phyloP scores from a whole-genome alignment of 2,329 filamentous ascomycete species.

The Ophiostoma fasciatum region DNA sequence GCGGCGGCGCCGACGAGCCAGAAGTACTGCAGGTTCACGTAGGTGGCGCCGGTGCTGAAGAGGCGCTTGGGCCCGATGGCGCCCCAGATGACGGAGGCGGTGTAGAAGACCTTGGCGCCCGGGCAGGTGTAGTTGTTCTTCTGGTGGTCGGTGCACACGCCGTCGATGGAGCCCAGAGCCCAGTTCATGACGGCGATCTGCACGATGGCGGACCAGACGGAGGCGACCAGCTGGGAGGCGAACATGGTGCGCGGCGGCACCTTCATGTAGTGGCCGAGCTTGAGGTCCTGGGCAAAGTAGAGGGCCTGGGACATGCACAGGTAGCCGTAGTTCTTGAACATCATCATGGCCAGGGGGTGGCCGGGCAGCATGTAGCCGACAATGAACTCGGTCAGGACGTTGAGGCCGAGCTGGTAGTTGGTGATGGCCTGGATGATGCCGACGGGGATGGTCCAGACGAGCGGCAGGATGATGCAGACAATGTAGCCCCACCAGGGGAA shows the following conservation, averaged over 20 bases:
- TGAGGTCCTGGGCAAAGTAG: constrained; percentile 50
- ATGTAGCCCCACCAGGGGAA: constrained; percentile 45
- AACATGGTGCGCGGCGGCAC: constrained; percentile 49
- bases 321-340: constrained; percentile 51
- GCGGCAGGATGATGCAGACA: constrained; percentile 40
- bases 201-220: constrained; percentile 45
- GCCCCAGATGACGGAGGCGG: constrained; percentile 58
- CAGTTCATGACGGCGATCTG: constrained; percentile 53
- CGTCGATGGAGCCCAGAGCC: constrained; percentile 45
- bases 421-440: constrained; percentile 55
- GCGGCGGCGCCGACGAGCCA: constrained; percentile 51
- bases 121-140: constrained; percentile 43
- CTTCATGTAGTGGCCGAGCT: constrained; percentile 62
- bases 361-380: constrained; percentile 65
- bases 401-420: constrained; percentile 56
- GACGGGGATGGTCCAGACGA: constrained; percentile 45
- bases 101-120: constrained; percentile 45
- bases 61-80: constrained; percentile 56
- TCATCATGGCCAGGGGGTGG: constrained; percentile 56
- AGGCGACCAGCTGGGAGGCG: constrained; percentile 42
- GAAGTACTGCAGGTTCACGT: constrained; percentile 52
- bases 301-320: constrained; percentile 52
- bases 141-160: constrained; percentile 41
- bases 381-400: constrained; percentile 58
- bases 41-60: constrained; percentile 48